Evolutionary conservation across 2,329 filamentous ascomycete genomes (phyloP).

Genomic region (Lasiodiplodia sp.): DNA sequence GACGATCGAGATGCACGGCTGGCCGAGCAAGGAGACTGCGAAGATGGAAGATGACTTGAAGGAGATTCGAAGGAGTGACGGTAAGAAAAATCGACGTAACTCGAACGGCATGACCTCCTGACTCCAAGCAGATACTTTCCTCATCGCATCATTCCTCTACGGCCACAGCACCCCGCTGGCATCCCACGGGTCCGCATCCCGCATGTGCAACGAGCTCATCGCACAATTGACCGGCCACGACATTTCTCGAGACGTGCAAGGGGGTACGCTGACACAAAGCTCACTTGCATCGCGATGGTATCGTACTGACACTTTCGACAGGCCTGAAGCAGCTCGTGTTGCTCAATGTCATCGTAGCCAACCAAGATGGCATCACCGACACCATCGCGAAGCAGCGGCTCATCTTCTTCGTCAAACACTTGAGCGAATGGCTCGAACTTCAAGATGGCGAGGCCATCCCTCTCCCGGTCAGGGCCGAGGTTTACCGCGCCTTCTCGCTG

Average conservation of each 20-base stretch:
- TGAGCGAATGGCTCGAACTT: slow-evolving; percentile 72
- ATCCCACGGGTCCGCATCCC: slow-evolving; percentile 55
- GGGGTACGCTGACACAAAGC: slow-evolving; percentile 44
- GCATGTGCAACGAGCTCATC: slow-evolving; percentile 67
- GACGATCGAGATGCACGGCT: slow-evolving; percentile 52
- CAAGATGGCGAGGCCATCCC: slow-evolving; percentile 56
- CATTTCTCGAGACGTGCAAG: slow-evolving; percentile 49
- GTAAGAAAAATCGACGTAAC: background rate
- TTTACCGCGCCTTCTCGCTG: slow-evolving; percentile 59
- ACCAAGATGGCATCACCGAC: slow-evolving; percentile 56
- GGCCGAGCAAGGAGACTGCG: slow-evolving; percentile 44
- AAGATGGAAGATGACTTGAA: slow-evolving; percentile 48
- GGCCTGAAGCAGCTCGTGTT: slow-evolving; percentile 59
- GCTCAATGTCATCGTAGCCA: slow-evolving; percentile 62
- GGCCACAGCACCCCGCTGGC: slow-evolving; percentile 59
- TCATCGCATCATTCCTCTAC: slow-evolving; percentile 56
- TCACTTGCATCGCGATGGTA: slow-evolving; percentile 27
- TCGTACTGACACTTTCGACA: slow-evolving; percentile 33
- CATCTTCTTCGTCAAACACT: slow-evolving; percentile 82
- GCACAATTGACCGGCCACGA: slow-evolving; percentile 66
- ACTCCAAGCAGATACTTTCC: slow-evolving; percentile 51
- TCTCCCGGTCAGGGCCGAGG: slow-evolving; percentile 63
- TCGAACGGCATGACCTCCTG: background rate
- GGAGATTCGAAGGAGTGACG: slow-evolving; percentile 35
- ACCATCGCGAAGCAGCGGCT: slow-evolving; percentile 69